phyloP scores from a whole-genome alignment of 2,329 filamentous ascomycete genomes.

The Rhynchosporium agropyri region DNA sequence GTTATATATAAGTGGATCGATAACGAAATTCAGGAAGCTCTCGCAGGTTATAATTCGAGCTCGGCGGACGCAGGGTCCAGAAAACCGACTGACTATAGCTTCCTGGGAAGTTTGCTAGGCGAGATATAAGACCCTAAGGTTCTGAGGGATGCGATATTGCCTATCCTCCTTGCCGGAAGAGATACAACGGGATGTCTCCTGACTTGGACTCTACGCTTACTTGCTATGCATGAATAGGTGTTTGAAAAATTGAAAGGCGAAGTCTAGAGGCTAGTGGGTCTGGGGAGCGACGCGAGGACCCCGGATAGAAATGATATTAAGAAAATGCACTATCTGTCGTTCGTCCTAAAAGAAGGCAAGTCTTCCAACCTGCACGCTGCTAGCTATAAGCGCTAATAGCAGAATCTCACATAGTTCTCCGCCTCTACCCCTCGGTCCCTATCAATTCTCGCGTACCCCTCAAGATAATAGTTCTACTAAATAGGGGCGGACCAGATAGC shows the following conservation, averaged over 20 bases:
- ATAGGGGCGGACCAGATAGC: neutral
- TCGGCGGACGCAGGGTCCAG: neutral
- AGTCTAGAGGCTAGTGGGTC: neutral
- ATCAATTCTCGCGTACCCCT: neutral
- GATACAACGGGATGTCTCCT: constrained; percentile 2
- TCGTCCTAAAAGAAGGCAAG: neutral
- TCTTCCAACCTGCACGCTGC: neutral
- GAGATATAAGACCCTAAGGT: neutral
- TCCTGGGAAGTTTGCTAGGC: neutral
- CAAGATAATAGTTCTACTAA: neutral
- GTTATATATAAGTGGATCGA: neutral
- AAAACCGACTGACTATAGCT: neutral
- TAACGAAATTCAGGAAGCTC: neutral
- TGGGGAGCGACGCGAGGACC: neutral
- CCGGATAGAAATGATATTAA: constrained; percentile 2
- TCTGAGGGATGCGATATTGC: neutral
- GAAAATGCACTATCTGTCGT: constrained; percentile 4
- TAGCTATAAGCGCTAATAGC: neutral
- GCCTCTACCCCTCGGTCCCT: neutral
- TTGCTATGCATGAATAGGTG: neutral
- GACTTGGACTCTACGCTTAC: constrained; percentile 1
- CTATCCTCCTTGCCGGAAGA: neutral
- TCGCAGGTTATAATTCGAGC: neutral
- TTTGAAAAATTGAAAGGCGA: neutral
- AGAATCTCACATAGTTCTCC: neutral